These are phyloP conservation scores for Sordaria brevicollis DNA, from an alignment of 495 filamentous ascomycete species.

Conservation along the genomic window DNA sequence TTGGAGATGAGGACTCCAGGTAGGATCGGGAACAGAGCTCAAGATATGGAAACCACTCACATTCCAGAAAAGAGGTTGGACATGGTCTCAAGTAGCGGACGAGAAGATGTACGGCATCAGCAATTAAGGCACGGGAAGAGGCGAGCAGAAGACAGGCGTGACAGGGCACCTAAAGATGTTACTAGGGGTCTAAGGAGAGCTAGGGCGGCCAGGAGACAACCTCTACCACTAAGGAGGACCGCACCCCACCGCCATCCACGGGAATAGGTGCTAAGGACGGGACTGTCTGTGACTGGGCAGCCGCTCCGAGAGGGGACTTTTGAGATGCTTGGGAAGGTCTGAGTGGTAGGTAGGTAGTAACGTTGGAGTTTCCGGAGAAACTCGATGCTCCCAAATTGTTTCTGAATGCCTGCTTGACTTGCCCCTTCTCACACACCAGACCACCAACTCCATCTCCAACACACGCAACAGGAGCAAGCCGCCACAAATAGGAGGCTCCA, in stretches of 20 bases:
- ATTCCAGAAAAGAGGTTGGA: conserved; percentile 72
- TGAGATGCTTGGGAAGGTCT: not conserved
- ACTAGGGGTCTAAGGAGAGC: not conserved
- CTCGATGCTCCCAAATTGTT: not conserved
- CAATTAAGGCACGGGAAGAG: not conserved
- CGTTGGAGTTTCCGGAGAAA: not conserved
- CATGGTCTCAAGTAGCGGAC: conserved; percentile 36
- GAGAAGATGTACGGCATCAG: not conserved
- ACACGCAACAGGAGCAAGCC: not conserved
- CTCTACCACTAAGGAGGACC: not conserved
- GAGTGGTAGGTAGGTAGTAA: not conserved
- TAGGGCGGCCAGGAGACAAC: not conserved
- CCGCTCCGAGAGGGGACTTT: not conserved
- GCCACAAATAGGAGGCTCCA: not conserved
- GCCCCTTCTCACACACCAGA: not conserved
- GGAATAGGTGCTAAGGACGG: not conserved
- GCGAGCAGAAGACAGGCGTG: not conserved
- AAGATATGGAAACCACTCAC: conserved; percentile 40
- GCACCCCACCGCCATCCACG: not conserved
- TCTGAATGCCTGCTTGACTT: not conserved
- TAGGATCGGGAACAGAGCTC: not conserved
- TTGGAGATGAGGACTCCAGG: not conserved
- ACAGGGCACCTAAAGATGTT: not conserved
- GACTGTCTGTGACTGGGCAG: not conserved
- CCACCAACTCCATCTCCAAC: not conserved